These are phyloP conservation scores for Luffa aegyptiaca DNA, from an alignment of 306 rosid species.

Conservation along the genomic window DNA sequence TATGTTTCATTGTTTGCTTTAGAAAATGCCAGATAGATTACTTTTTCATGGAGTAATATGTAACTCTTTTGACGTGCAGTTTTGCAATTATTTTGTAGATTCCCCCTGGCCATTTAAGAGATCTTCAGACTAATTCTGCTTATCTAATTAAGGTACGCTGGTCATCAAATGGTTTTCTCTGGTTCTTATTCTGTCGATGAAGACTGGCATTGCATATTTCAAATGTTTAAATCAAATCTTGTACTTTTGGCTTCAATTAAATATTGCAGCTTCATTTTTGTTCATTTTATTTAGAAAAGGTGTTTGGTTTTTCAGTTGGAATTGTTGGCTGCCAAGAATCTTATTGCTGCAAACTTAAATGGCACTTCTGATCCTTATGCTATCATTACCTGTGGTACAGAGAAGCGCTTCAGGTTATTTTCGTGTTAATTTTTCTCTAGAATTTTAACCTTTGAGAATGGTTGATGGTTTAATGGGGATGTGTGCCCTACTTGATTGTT, in stretches of 20 bases:
- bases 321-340: slow-evolving; percentile 92
- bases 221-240: neutral
- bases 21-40: neutral
- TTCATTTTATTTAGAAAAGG: slow-evolving; percentile 7
- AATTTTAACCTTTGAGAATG: neutral
- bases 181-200: neutral
- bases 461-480: neutral
- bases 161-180: slow-evolving; percentile 12
- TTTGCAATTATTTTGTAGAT: slow-evolving; percentile 84
- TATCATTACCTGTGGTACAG: slow-evolving; percentile 77
- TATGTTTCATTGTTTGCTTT: neutral
- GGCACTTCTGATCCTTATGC: slow-evolving; percentile 98
- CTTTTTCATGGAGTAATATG: slow-evolving; percentile 35
- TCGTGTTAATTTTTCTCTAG: neutral
- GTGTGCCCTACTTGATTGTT: neutral
- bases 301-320: slow-evolving; percentile 55
- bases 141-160: slow-evolving; percentile 70
- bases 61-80: slow-evolving; percentile 77
- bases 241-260: neutral
- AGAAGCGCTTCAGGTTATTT: slow-evolving; percentile 84
- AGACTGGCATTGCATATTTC: neutral
- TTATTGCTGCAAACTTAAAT: slow-evolving; percentile 86
- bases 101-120: slow-evolving; percentile 28
- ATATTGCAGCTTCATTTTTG: neutral
- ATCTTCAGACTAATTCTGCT: slow-evolving; percentile 49